These are phyloP conservation scores for Pugionium cornutum DNA, from an alignment of 345 rosid genomes.

Conservation along the genomic window DNA sequence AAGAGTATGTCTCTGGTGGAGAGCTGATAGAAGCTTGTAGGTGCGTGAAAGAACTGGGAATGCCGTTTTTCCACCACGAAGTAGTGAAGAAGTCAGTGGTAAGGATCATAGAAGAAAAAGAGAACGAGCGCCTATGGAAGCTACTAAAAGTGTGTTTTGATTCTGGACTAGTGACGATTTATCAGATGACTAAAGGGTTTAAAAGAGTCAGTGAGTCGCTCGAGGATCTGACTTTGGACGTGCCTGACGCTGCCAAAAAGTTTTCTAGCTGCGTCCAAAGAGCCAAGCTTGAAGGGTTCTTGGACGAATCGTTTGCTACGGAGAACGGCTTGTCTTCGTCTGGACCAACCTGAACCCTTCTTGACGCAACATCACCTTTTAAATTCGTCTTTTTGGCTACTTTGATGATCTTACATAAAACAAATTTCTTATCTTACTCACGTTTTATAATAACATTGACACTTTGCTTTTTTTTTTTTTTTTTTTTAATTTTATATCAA, in stretches of 20 bases:
- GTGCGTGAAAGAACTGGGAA: slow-evolving; percentile 79
- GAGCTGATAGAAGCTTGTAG: slow-evolving; percentile 67
- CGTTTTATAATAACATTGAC: slow-evolving; percentile 20
- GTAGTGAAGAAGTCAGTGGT: slow-evolving; percentile 75
- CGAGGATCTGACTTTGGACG: slow-evolving; percentile 79
- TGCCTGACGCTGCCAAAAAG: slow-evolving; percentile 70
- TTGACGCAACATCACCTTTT: slow-evolving; percentile 7
- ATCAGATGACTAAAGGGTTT: slow-evolving; percentile 84
- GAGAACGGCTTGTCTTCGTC: slow-evolving; percentile 43
- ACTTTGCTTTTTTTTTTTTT: not conserved
- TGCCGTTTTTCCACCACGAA: slow-evolving; percentile 91
- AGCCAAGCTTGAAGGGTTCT: slow-evolving; percentile 70
- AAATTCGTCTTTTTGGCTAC: slow-evolving; percentile 10
- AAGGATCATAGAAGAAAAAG: slow-evolving; percentile 59
- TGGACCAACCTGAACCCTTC: slow-evolving; percentile 21
- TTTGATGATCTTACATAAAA: slow-evolving; percentile 22
- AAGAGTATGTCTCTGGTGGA: slow-evolving; percentile 82
- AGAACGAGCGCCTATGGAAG: slow-evolving; percentile 56
- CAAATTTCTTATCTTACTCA: slow-evolving; percentile 25
- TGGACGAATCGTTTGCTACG: slow-evolving; percentile 59
- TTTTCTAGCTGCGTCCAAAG: slow-evolving; percentile 51
- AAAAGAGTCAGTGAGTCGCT: slow-evolving; percentile 63
- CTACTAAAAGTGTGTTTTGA: slow-evolving; percentile 57
- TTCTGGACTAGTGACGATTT: slow-evolving; percentile 67
- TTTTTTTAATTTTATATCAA: not conserved